Evolutionary conservation across 2,329 filamentous ascomycete genomes (phyloP).

Genomic region (Ascocoryne sarcoides): DNA sequence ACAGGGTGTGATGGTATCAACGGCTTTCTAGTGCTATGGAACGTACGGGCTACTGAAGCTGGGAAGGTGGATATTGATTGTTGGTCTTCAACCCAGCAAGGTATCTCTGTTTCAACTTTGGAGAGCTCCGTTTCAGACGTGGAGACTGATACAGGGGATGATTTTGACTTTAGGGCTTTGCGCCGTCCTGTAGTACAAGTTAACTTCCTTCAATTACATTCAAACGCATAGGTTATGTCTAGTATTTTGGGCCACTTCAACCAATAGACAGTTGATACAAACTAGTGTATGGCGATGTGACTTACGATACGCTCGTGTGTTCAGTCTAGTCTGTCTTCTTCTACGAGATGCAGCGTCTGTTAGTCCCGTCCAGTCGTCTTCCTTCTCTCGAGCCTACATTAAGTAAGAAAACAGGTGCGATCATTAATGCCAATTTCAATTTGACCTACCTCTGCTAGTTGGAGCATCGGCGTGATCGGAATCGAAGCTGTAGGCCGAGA

Average conservation of each 20-base stretch:
- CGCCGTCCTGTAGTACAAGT: conserved; percentile 3
- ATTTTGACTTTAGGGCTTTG: conserved; percentile 2
- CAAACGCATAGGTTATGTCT: no score
- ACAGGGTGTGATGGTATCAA: not conserved
- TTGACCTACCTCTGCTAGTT: conserved; percentile 8
- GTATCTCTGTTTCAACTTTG: conserved; percentile 1
- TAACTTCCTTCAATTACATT: not conserved
- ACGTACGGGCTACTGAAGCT: not conserved
- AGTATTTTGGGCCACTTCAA: no score
- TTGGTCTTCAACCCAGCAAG: conserved; percentile 8
- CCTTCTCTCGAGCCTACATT: conserved; percentile 7
- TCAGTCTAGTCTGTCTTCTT: conserved; percentile 30
- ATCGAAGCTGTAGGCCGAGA: no score
- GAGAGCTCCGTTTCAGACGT: not conserved
- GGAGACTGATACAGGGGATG: not conserved
- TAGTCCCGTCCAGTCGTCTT: conserved; percentile 32
- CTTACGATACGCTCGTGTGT: conserved; percentile 31
- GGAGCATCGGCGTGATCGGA: conserved; percentile 6
- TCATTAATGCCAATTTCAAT: not conserved
- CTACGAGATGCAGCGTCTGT: conserved; percentile 26
- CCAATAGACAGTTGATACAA: no score
- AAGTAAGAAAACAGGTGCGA: conserved; percentile 3
- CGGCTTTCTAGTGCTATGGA: not conserved
- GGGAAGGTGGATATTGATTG: conserved; percentile 3
- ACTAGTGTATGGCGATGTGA: not conserved